phyloP scores from a whole-genome alignment of 2,329 filamentous ascomycete species.

The Coniochaeta hoffmannii region DNA sequence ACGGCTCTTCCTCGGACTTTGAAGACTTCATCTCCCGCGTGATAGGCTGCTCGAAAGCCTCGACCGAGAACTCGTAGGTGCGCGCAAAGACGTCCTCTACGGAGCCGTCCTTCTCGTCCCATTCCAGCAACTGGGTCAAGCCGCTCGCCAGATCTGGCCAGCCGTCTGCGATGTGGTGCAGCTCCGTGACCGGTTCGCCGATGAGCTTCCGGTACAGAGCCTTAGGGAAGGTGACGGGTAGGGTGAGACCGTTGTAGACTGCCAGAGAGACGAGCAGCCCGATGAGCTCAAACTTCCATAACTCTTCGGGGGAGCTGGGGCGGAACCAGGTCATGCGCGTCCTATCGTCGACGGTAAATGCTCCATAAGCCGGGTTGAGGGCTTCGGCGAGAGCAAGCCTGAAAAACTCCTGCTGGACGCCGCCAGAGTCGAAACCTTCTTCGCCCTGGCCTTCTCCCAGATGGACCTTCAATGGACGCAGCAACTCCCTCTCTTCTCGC shows the following conservation, averaged over 20 bases:
- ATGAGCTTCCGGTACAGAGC: conserved; percentile 78
- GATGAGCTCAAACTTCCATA: conserved; percentile 86
- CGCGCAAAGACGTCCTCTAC: conserved; percentile 77
- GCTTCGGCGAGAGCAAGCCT: conserved; percentile 73
- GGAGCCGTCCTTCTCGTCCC: conserved; percentile 65
- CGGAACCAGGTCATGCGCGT: conserved; percentile 85
- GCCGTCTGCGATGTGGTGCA: conserved; percentile 75
- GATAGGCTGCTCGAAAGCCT: conserved; percentile 48
- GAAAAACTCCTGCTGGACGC: conserved; percentile 96
- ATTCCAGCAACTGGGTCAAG: conserved; percentile 64
- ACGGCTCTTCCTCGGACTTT: conserved; percentile 22
- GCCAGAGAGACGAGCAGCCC: conserved; percentile 85
- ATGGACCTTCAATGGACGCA: conserved; percentile 81
- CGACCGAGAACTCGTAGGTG: conserved; percentile 77
- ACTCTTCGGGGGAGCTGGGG: conserved; percentile 70
- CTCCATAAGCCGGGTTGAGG: conserved; percentile 68
- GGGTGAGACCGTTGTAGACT: conserved; percentile 84
- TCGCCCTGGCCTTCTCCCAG: conserved; percentile 78
- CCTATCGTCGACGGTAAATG: conserved; percentile 70
- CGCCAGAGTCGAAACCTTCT: conserved; percentile 86
- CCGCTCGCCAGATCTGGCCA: conserved; percentile 79
- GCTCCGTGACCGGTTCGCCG: conserved; percentile 56
- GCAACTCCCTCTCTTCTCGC: conserved; percentile 70
- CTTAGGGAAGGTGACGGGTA: conserved; percentile 82
- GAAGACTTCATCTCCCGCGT: conserved; percentile 46